Percentiles rank a stretch among this genome's conserved stretches.
phyloP scores from a whole-genome alignment of 345 rosid genomes.

The Salix dunnii region DNA sequence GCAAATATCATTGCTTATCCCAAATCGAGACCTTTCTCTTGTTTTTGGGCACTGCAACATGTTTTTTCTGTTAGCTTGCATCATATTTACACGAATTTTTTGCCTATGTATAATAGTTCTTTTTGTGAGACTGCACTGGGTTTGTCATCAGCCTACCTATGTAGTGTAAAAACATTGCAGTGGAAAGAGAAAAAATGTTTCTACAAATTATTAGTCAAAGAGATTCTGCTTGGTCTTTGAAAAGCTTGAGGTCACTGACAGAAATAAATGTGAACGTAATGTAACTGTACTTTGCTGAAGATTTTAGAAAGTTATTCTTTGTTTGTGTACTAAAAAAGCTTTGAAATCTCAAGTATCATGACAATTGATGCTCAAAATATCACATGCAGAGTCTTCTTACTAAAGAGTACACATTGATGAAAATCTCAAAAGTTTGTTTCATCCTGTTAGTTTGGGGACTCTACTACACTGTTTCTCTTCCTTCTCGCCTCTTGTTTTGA shows the following conservation, averaged over 20 bases:
- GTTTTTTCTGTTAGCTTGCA: neutral
- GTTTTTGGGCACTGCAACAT: neutral
- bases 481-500: slow-evolving; percentile 1
- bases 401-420: slow-evolving; percentile 8
- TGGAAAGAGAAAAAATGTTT: neutral
- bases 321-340: neutral
- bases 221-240: neutral
- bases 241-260: neutral
- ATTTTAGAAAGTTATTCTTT: neutral
- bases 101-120: neutral
- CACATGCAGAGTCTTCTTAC: neutral
- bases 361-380: neutral
- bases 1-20: slow-evolving; percentile 5
- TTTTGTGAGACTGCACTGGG: neutral
- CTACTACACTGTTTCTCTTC: slow-evolving; percentile 7
- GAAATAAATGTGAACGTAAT: neutral
- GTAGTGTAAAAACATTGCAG: neutral
- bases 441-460: slow-evolving; percentile 10
- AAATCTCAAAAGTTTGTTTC: slow-evolving; percentile 4
- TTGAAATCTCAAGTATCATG: neutral
- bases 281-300: neutral
- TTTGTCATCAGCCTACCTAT: neutral
- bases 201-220: neutral
- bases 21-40: slow-evolving; percentile 1
- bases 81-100: neutral